A percentile compares a stretch with the other conserved stretches of the same genome.
Conservation (phyloP, 2,329 filamentous ascomycete species). For the Onygenales sp. region DNA sequence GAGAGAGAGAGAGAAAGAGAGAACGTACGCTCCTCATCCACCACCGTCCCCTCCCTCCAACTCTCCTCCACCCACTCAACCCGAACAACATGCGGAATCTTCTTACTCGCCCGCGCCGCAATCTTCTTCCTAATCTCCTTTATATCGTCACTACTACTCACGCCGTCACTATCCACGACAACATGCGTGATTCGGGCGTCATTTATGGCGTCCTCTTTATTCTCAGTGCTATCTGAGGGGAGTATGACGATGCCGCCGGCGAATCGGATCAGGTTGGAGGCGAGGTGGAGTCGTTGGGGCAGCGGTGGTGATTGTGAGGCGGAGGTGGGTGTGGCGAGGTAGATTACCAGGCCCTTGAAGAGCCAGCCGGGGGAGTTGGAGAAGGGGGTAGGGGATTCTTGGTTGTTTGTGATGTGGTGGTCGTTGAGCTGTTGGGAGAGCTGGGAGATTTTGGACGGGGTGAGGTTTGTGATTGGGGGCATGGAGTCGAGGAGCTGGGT, state of each 20-base stretch:
- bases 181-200: conserved; percentile 61
- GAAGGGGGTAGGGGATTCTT: conserved; percentile 8
- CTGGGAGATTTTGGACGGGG: conserved; percentile 32
- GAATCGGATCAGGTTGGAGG: conserved; percentile 56
- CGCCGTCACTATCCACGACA: conserved; percentile 45
- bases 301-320: conserved; percentile 4
- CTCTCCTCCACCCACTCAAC: conserved; percentile 67
- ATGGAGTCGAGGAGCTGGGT: conserved; percentile 34
- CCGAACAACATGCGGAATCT: conserved; percentile 60
- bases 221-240: neutral
- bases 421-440: conserved; percentile 22
- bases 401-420: neutral
- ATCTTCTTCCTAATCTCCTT: conserved; percentile 22
- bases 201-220: conserved; percentile 34
- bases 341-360: conserved; percentile 39
- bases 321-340: conserved; percentile 26
- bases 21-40: conserved; percentile 62
- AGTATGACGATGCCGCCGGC: conserved; percentile 51
- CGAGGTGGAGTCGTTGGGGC: conserved; percentile 29
- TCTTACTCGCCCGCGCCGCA: conserved; percentile 22
- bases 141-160: conserved; percentile 37
- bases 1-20: no score
- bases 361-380: conserved; percentile 34
- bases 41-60: conserved; percentile 66
- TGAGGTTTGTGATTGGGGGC: conserved; percentile 15